These are phyloP conservation scores for Zygoascus tannicola DNA, from an alignment of 805 yeast genomes.

Conservation along the genomic window DNA sequence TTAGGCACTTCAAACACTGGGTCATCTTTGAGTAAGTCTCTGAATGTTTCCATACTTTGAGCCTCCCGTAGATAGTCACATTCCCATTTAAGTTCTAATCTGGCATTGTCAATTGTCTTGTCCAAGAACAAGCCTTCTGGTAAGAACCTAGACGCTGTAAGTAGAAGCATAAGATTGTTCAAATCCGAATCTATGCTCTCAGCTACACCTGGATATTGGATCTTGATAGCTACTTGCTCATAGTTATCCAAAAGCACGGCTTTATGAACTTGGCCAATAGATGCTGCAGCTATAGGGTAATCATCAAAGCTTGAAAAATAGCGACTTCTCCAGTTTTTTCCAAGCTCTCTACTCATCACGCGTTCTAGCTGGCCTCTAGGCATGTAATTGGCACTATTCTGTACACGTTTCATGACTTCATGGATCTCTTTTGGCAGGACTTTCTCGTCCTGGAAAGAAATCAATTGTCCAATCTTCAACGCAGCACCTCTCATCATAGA, in stretches of 20 bases:
- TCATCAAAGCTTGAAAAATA: conserved; percentile 68
- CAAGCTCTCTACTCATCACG: conserved; percentile 65
- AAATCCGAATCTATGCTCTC: conserved; percentile 89
- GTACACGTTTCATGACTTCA: conserved; percentile 70
- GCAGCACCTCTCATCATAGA: conserved; percentile 99
- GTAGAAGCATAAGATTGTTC: conserved; percentile 68
- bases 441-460: conserved; percentile 86
- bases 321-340: conserved; percentile 64
- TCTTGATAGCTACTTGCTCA: conserved; percentile 76
- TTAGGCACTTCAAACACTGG: conserved; percentile 69
- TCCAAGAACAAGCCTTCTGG: conserved; percentile 92
- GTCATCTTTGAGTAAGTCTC: conserved; percentile 49
- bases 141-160: conserved; percentile 76
- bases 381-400: conserved; percentile 94
- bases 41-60: conserved; percentile 57
- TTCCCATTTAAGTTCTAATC: conserved; percentile 93
- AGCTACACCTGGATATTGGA: conserved; percentile 96
- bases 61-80: conserved; percentile 94
- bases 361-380: conserved; percentile 81
- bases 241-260: conserved; percentile 57
- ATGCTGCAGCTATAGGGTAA: conserved; percentile 92
- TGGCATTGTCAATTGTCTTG: conserved; percentile 84
- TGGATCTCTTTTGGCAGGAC: conserved; percentile 81
- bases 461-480: conserved; percentile 89
- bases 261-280: conserved; percentile 91